Conservation (phyloP, 495 filamentous ascomycete genomes). For the Penicillium nucicola region DNA sequence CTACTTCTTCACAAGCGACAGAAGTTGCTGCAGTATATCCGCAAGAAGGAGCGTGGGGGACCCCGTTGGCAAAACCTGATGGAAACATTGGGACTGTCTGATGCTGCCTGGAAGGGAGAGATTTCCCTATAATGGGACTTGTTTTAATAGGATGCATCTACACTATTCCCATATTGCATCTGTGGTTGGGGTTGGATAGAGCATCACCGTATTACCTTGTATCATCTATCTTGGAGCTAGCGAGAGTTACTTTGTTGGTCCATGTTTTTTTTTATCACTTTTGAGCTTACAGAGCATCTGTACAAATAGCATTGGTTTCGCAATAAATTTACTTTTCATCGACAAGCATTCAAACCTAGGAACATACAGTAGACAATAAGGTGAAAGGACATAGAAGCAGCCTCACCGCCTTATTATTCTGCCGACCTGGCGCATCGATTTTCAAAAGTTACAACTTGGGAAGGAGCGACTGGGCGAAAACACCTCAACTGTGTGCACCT, state of each 20-base stretch:
- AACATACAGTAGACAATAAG: no score
- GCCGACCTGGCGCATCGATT: no score
- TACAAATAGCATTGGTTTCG: constrained; percentile 24
- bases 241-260: constrained; percentile 11
- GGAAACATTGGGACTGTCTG: constrained; percentile 76
- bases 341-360: neutral
- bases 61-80: constrained; percentile 83
- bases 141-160: constrained; percentile 8
- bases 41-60: constrained; percentile 85
- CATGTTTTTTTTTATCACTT: constrained; percentile 3
- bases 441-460: no score
- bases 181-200: constrained; percentile 6
- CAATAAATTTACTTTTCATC: neutral
- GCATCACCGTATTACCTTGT: constrained; percentile 15
- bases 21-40: constrained; percentile 80
- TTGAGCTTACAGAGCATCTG: constrained; percentile 11
- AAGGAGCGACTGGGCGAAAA: no score
- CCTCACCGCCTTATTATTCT: neutral
- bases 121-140: constrained; percentile 61
- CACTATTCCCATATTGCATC: constrained; percentile 2
- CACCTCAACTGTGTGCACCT: neutral
- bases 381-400: no score
- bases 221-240: constrained; percentile 6
- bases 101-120: constrained; percentile 82
- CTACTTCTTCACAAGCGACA: constrained; percentile 85